Conservation (phyloP, 2,329 filamentous ascomycete species). For the Colletotrichum chlorophyti region DNA sequence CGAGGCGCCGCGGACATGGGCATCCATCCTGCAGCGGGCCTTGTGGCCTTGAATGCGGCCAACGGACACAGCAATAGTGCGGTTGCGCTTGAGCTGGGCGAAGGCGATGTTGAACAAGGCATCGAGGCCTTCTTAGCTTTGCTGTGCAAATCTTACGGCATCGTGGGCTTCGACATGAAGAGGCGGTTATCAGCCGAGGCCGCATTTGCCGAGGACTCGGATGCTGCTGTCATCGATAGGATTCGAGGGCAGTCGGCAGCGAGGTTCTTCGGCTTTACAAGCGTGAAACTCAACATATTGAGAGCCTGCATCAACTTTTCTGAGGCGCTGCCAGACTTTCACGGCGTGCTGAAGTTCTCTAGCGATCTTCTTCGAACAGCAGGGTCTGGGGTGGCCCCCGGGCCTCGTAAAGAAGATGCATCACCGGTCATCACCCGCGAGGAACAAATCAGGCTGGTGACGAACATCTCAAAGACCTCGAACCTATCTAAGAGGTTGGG, state of each 20-base stretch:
- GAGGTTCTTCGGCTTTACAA: slow-evolving; percentile 77
- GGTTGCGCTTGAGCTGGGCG: slow-evolving; percentile 65
- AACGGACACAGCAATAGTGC: slow-evolving; percentile 57
- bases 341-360: slow-evolving; percentile 87
- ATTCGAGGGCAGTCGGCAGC: slow-evolving; percentile 65
- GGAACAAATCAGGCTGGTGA: slow-evolving; percentile 83
- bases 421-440: slow-evolving; percentile 77
- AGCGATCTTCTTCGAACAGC: slow-evolving; percentile 83
- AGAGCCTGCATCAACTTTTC: slow-evolving; percentile 92
- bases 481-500: slow-evolving; percentile 79
- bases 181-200: slow-evolving; percentile 34
- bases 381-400: slow-evolving; percentile 80
- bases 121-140: slow-evolving; percentile 69
- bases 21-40: slow-evolving; percentile 89
- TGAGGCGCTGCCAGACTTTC: slow-evolving; percentile 90
- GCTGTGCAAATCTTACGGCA: slow-evolving; percentile 68
- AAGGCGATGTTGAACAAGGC: slow-evolving; percentile 70
- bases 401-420: slow-evolving; percentile 70
- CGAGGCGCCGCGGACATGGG: slow-evolving; percentile 95
- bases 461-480: slow-evolving; percentile 86
- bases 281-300: slow-evolving; percentile 85
- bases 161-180: slow-evolving; percentile 57
- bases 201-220: slow-evolving; percentile 49
- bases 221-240: slow-evolving; percentile 59
- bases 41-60: slow-evolving; percentile 72